Conservation (phyloP, 2,329 filamentous ascomycete genomes). For the Trichophyton simii region DNA sequence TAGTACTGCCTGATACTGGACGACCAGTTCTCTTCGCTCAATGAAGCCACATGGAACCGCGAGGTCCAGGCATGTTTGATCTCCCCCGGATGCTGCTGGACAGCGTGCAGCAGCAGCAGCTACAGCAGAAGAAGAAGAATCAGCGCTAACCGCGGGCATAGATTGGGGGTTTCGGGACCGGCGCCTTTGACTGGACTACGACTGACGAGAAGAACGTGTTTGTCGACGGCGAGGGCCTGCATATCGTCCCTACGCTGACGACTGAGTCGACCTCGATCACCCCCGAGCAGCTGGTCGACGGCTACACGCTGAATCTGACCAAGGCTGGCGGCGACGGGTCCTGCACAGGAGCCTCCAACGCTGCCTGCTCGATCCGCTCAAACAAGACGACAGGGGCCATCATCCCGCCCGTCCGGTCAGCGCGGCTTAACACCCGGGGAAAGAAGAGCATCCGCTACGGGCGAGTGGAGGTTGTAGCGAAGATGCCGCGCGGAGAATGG, state of each 20-base stretch:
- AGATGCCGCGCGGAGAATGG: constrained; percentile 44
- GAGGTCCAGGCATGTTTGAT: constrained; percentile 33
- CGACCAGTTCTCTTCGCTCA: constrained; percentile 38
- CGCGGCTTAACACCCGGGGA: constrained; percentile 37
- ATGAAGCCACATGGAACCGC: constrained; percentile 38
- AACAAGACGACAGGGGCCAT: constrained; percentile 36
- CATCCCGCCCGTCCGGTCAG: constrained; percentile 40
- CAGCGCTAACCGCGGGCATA: constrained; percentile 9
- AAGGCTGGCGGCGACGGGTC: constrained; percentile 22
- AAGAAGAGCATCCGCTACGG: constrained; percentile 40
- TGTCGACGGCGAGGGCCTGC: constrained; percentile 38
- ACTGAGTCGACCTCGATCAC: constrained; percentile 22
- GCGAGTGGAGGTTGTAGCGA: constrained; percentile 42
- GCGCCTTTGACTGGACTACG: constrained; percentile 45
- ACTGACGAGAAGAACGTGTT: constrained; percentile 37
- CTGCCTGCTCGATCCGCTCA: constrained; percentile 30
- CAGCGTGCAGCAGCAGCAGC: no score
- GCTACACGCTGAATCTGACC: constrained; percentile 32
- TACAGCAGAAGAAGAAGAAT: no score
- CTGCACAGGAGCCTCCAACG: constrained; percentile 29
- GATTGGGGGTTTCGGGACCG: constrained; percentile 37
- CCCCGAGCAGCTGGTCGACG: constrained; percentile 17
- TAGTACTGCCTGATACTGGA: constrained; percentile 42
- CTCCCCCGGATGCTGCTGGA: not conserved
- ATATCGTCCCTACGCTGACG: constrained; percentile 45